Percentiles rank a stretch among this genome's conserved stretches.
These are phyloP conservation scores for Fusarium sp. DNA, from an alignment of 2,329 filamentous ascomycete species.

Conservation along the genomic window DNA sequence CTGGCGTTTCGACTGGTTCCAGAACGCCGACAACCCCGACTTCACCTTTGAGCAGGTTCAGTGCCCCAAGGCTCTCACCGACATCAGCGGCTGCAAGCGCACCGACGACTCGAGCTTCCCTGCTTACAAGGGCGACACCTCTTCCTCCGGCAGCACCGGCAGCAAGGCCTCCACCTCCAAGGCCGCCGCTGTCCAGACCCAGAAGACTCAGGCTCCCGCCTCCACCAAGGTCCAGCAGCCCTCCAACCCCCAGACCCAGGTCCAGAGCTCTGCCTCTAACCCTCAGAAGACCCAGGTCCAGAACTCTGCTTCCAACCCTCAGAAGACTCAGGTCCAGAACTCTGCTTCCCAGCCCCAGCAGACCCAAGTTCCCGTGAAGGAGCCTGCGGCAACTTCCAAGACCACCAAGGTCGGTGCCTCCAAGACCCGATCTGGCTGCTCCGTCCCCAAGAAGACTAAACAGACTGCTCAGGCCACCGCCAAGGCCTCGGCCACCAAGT, in stretches of 20 bases:
- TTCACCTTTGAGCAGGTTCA: conserved; percentile 67
- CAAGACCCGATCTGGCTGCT: conserved; percentile 27
- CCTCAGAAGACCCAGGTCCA: conserved; percentile 3
- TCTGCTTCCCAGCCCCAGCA: conserved; percentile 10
- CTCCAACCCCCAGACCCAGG: background rate
- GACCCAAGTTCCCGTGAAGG: conserved; percentile 3
- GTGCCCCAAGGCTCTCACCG: conserved; percentile 63
- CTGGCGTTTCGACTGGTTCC: conserved; percentile 75
- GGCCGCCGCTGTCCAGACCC: conserved; percentile 9
- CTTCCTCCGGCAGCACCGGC: conserved; percentile 8
- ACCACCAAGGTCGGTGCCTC: conserved; percentile 25
- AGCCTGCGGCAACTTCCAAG: conserved; percentile 10
- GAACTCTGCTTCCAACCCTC: background rate
- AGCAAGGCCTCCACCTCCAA: conserved; percentile 15
- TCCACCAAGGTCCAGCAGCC: conserved; percentile 15
- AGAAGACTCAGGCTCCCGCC: conserved; percentile 20
- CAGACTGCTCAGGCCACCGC: conserved; percentile 14
- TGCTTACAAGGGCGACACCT: conserved; percentile 31
- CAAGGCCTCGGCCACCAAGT: conserved; percentile 1
- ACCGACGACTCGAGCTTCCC: conserved; percentile 47
- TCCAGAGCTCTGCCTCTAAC: background rate
- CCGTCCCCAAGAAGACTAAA: conserved; percentile 23
- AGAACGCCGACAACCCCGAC: conserved; percentile 67
- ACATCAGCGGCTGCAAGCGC: conserved; percentile 53
- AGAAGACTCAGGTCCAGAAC: conserved; percentile 2